These are phyloP conservation scores for Hortiboletus rubellus DNA, from an alignment of 1,284 basidiomycete species.

Conservation along the genomic window DNA sequence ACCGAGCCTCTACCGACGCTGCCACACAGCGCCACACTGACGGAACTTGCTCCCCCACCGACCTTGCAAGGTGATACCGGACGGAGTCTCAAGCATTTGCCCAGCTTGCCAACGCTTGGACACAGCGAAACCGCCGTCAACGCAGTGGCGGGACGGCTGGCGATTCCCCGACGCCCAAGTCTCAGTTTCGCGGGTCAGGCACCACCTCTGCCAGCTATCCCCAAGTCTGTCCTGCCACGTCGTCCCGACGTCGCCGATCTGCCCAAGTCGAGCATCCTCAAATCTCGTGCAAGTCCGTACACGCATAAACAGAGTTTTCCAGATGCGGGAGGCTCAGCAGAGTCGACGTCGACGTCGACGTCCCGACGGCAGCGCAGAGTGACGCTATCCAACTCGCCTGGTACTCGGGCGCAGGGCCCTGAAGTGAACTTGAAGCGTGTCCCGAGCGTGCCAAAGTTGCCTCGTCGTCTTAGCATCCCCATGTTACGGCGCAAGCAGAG, in stretches of 20 bases:
- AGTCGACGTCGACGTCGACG: not conserved
- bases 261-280: conserved; percentile 21
- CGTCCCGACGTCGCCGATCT: conserved; percentile 2
- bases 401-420: not conserved
- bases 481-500: conserved; percentile 32
- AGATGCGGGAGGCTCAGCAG: not conserved
- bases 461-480: conserved; percentile 32
- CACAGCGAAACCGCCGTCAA: not conserved
- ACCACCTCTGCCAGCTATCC: not conserved
- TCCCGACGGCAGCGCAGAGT: conserved; percentile 21
- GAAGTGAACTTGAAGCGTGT: conserved; percentile 14
- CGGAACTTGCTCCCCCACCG: conserved; percentile 23
- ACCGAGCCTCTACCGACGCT: conserved; percentile 19
- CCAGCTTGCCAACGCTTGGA: conserved; percentile 21
- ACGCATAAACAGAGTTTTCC: conserved; percentile 5
- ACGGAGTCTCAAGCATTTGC: conserved; percentile 24
- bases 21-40: conserved; percentile 12
- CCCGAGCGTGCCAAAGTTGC: conserved; percentile 29
- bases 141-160: not conserved
- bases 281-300: conserved; percentile 9
- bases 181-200: conserved; percentile 8
- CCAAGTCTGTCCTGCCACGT: not conserved
- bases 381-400: conserved; percentile 23
- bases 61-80: conserved; percentile 9
- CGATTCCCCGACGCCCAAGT: conserved; percentile 21